Base-by-base conservation (phyloP, 2,329 filamentous ascomycete species). In the Beauveria sp. region DNA sequence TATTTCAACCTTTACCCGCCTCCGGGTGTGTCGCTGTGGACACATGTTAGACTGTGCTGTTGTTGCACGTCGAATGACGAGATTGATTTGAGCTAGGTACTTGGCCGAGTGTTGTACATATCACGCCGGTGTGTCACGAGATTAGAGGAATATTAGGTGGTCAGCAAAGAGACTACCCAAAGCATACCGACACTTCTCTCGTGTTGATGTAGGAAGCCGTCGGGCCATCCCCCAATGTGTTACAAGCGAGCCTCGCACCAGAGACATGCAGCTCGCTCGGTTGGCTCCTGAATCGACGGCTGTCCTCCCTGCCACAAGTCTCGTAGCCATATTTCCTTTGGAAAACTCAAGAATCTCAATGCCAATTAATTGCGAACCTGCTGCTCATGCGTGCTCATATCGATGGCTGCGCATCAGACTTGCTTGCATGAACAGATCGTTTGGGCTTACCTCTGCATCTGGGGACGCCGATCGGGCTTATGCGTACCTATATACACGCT, bases 171-270 rank as follows among this genome's bases (percentile, higher is more conserved):
- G 22, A 7, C 40, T 47, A 8, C 58, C 58, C n/a, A 42, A 60
- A 53, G 3, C 7, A 24, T 16, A 38, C 34, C 34, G 42, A 16
- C 5, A n/a, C 9, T 47, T 12, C 22, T 49, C 16, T 20, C 26
- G 26, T 42, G 9, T 5, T 42, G 5, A 40, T 43, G 61, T 50
- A 49, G 42, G 20, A 6, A 58, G 47, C 54, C 60, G 54, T 20
- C 46, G 24, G 60, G 3, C 10, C 26, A 43, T 18, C 28, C 54
- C 26, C 40, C 18, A 22, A 3, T 34, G 28, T 40, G 18, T 43
- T 18, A 45, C 34, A 59, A 60, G 50, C 58, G 58, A 62, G 55
- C 20, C 61, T 62, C 50, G 61, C 59, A 62, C 61, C 22, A 38
- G 30, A 50, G 43, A 59, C 61, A 50, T 55, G 22, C 45, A 14